Evolutionary conservation across 345 rosid species (phyloP).

Genomic region (Combretum micranthum): DNA sequence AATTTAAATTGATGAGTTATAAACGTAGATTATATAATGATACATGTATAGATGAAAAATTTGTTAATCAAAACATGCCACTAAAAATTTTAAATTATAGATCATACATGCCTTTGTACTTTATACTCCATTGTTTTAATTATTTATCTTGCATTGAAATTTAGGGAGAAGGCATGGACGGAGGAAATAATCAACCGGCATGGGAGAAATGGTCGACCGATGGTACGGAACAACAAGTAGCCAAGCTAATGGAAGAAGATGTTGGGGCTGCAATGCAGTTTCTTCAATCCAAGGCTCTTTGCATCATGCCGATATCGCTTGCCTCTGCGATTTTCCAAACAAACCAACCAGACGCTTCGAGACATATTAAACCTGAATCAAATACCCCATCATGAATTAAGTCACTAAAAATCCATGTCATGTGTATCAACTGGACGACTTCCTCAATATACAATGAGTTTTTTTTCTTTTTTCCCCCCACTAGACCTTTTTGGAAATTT

Average conservation of each 20-base stretch:
- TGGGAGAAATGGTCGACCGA: constrained; percentile 77
- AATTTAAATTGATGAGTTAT: not conserved
- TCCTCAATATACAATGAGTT: no score
- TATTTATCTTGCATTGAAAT: constrained; percentile 4
- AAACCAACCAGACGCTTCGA: constrained; percentile 30
- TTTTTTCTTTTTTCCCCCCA: no score
- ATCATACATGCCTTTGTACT: no score
- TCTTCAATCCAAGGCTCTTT: constrained; percentile 72
- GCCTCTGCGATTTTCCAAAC: constrained; percentile 56
- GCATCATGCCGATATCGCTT: constrained; percentile 69
- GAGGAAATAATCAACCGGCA: constrained; percentile 33
- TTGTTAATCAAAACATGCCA: no score
- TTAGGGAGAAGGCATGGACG: constrained; percentile 46
- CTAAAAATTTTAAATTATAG: no score
- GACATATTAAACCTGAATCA: constrained; percentile 44
- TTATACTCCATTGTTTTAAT: not conserved
- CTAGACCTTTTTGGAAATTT: no score
- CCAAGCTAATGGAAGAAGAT: constrained; percentile 78
- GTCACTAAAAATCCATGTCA: no score
- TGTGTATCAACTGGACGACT: no score
- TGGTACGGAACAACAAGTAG: constrained; percentile 63
- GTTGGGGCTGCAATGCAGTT: constrained; percentile 77
- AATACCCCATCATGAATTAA: constrained; percentile 25
- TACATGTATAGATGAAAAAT: no score
- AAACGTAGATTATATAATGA: no score